Percentiles rank a stretch among this genome's conserved stretches.
phyloP scores from a whole-genome alignment of 176 grass and related monocot genomes.

The Avena insularis region DNA sequence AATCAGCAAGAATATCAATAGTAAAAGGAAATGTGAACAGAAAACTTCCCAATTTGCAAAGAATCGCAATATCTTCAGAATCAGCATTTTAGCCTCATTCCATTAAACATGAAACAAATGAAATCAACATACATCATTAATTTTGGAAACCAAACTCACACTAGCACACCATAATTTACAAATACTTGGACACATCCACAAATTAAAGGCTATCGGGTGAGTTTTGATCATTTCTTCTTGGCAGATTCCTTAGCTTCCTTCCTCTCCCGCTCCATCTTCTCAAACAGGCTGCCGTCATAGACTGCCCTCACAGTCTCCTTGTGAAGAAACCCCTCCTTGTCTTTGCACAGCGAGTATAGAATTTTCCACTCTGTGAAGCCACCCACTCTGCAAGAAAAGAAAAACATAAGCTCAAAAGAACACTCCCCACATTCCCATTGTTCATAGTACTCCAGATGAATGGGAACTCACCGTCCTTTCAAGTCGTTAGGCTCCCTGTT shows the following conservation, averaged over 20 bases:
- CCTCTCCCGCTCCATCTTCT: slow-evolving; percentile 58
- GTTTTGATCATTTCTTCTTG: slow-evolving; percentile 56
- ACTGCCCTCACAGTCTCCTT: slow-evolving; percentile 65
- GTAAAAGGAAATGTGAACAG: too few relatives aligned
- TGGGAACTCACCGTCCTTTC: slow-evolving; percentile 50
- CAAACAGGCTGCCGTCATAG: slow-evolving; percentile 77
- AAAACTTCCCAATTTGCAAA: background rate
- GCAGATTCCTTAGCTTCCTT: slow-evolving; percentile 42
- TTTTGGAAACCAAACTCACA: background rate
- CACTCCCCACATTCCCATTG: background rate
- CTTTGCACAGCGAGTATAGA: slow-evolving; percentile 59
- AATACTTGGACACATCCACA: background rate
- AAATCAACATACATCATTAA: slow-evolving; percentile 18
- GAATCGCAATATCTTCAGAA: background rate
- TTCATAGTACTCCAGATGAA: background rate
- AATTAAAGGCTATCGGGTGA: background rate
- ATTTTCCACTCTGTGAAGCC: slow-evolving; percentile 68
- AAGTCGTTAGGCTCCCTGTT: slow-evolving; percentile 69
- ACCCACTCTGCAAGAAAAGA: slow-evolving; percentile 48
- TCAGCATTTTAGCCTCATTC: background rate
- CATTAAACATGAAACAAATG: background rate
- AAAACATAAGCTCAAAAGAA: background rate
- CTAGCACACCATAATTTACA: background rate
- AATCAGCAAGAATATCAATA: too few relatives aligned
- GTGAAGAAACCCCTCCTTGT: slow-evolving; percentile 72